Evolutionary conservation across 306 rosid genomes (phyloP).

Genomic region (Medicago truncatula): MtrunA17r5.0-ANR NC_053046.1:42516001-42516500

Average conservation of each 20-base stretch:
- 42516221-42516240: conserved; percentile 43
- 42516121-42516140: conserved; percentile 42
- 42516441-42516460: conserved; percentile 47
- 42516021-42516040: neutral
- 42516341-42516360: neutral
- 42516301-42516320: conserved; percentile 13
- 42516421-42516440: conserved; percentile 35
- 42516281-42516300: conserved; percentile 31
- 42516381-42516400: conserved; percentile 41
- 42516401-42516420: conserved; percentile 45
- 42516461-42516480: conserved; percentile 44
- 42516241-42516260: conserved; percentile 34
- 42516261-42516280: conserved; percentile 31
- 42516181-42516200: neutral
- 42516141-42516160: conserved; percentile 40
- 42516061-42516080: neutral
- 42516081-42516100: neutral
- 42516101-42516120: conserved; percentile 13
- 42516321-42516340: neutral
- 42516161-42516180: neutral
- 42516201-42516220: conserved; percentile 34
- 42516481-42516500: neutral
- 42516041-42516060: neutral
- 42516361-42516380: neutral
- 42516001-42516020: conserved; percentile 26